Base-by-base conservation (phyloP, 2,329 filamentous ascomycete genomes). In the Chalaropsis thielavioides region DNA sequence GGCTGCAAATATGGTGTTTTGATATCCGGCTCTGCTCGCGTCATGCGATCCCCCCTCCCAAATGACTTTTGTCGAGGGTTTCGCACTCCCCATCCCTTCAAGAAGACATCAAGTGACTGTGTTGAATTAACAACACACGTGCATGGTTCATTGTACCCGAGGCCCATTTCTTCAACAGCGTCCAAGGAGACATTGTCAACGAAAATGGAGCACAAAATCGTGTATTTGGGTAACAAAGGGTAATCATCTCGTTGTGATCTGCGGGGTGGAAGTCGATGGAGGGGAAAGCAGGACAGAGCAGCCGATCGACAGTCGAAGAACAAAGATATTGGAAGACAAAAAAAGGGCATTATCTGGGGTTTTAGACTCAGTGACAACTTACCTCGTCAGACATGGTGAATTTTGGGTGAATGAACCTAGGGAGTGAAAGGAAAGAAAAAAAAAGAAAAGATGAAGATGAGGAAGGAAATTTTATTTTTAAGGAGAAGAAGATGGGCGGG, bases 311-410 rank as follows among this genome's bases (percentile, higher is more conserved):
- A 38, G 31, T 35, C 54, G 31, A 38, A 58, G 15, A 38, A 38
- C 27, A n/a, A 2, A 46, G 54, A 58, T 58, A 38, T n/a, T 38
- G 35, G 10, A 58, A 35, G 54, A 8, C 54, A 58, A 10, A 38
- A 58, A 22, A 38, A 10, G 38, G 15, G 27, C 31, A 58, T 17
- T 15, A 58, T 58, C 54, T 58, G 8, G 27, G 15, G 31, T 31
- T 58, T 1, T 35, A 35, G n/a, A n/a, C 17, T 24, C 27, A 58
- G 27, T 38, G 19, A n/a, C 15, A 68, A 75, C 80, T 78, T 77
- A 83, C 81, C 74, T 82, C 80, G 69, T 83, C 81, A 72, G 81
- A 75, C 82, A 84, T 84, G 72, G 76, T 82, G 80, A 78, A 74
- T 74, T 74, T 75, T 75, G 62, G 61, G 61, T 62, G 46, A 43